These are phyloP conservation scores for Scolecobasidium constrictum DNA, from an alignment of 2,329 filamentous ascomycete genomes.

Conservation along the genomic window DNA sequence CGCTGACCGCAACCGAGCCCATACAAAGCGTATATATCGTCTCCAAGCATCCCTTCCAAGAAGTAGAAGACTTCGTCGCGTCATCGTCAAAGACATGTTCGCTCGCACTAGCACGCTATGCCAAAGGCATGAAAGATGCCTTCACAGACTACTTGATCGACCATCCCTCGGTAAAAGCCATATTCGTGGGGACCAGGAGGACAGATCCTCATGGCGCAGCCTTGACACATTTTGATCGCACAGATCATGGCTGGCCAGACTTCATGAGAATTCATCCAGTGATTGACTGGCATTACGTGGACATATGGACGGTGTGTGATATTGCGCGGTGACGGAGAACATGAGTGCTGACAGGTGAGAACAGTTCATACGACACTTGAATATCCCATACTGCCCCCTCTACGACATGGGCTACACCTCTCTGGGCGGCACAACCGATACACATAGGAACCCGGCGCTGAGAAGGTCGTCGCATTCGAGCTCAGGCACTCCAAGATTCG, in stretches of 20 bases:
- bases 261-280: constrained; percentile 94
- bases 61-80: constrained; percentile 77
- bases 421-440: constrained; percentile 82
- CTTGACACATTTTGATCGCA: constrained; percentile 73
- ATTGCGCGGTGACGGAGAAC: not conserved
- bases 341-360: constrained; percentile 7
- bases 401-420: constrained; percentile 89
- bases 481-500: constrained; percentile 12
- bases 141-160: constrained; percentile 67
- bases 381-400: constrained; percentile 72
- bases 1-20: constrained; percentile 18
- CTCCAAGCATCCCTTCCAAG: constrained; percentile 68
- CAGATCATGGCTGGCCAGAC: constrained; percentile 78
- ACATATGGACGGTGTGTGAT: constrained; percentile 88
- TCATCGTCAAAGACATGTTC: constrained; percentile 57
- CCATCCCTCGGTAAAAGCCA: constrained; percentile 55
- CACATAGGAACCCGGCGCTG: constrained; percentile 69
- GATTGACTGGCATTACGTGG: constrained; percentile 93
- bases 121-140: constrained; percentile 67
- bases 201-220: constrained; percentile 83
- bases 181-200: constrained; percentile 78
- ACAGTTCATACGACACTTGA: constrained; percentile 70
- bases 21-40: constrained; percentile 86
- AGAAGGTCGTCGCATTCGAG: constrained; percentile 16
- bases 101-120: constrained; percentile 64